These are phyloP conservation scores for Cucumis melo DNA, from an alignment of 306 rosid genomes.

Conservation along the genomic window DNA sequence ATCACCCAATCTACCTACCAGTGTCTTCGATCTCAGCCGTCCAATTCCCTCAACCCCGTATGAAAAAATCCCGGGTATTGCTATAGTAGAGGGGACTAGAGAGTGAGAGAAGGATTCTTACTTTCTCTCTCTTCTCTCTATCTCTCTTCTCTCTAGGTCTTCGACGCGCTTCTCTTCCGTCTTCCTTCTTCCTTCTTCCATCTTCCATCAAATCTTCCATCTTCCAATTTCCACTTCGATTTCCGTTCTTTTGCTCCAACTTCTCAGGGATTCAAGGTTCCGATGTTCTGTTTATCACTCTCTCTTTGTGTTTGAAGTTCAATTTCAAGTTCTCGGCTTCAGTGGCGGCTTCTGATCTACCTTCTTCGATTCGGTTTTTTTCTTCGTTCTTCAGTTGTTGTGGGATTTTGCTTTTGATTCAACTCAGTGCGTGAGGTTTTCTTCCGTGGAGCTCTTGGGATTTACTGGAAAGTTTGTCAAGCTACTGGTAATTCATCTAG, in stretches of 20 bases:
- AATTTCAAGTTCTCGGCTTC: neutral
- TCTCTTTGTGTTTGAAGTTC: neutral
- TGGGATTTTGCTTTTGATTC: neutral
- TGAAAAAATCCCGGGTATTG: neutral
- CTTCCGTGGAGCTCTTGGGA: neutral
- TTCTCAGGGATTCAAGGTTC: neutral
- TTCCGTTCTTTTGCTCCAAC: neutral
- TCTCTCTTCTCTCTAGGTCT: neutral
- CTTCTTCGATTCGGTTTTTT: neutral
- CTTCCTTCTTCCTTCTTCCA: no score
- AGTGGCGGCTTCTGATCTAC: neutral
- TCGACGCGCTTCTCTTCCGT: neutral
- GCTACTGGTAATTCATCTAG: constrained; percentile 5
- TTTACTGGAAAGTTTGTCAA: neutral
- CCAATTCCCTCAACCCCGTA: neutral
- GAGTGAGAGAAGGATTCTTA: neutral
- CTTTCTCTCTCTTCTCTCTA: neutral
- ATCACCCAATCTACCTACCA: neutral
- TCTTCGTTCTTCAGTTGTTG: neutral
- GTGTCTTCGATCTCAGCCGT: constrained; percentile 1
- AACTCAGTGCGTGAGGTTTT: neutral
- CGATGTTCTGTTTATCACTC: neutral
- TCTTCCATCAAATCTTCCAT: no score
- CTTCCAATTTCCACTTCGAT: neutral
- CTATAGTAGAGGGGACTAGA: neutral